These are phyloP conservation scores for Daldinia decipiens DNA, from an alignment of 495 filamentous ascomycete species.

Conservation along the genomic window DNA sequence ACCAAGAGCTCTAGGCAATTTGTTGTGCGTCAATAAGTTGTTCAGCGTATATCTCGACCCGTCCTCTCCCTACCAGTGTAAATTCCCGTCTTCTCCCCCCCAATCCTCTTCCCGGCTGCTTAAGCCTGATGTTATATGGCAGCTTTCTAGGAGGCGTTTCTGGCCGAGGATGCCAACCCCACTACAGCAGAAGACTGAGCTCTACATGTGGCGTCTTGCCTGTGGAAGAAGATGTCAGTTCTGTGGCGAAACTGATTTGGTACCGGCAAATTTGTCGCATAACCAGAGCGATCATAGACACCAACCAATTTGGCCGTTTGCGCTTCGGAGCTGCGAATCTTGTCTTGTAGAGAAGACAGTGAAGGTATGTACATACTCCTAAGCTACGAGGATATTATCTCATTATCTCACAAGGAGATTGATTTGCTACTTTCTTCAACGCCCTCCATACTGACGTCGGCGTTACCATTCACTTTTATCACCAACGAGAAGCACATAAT, in stretches of 20 bases:
- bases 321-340: slow-evolving; percentile 65
- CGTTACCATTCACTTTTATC: slow-evolving; percentile 71
- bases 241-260: slow-evolving; percentile 55
- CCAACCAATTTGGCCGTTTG: slow-evolving; percentile 72
- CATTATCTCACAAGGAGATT: slow-evolving; percentile 63
- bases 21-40: slow-evolving; percentile 62
- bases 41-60: slow-evolving; percentile 65
- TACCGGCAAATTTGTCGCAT: slow-evolving; percentile 54
- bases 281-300: slow-evolving; percentile 65
- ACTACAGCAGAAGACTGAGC: slow-evolving; percentile 63
- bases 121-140: slow-evolving; percentile 68
- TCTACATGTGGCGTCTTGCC: slow-evolving; percentile 71
- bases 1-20: slow-evolving; percentile 59
- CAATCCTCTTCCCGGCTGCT: slow-evolving; percentile 41
- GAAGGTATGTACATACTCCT: slow-evolving; percentile 63
- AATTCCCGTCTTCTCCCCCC: slow-evolving; percentile 38
- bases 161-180: slow-evolving; percentile 67
- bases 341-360: slow-evolving; percentile 67
- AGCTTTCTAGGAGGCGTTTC: slow-evolving; percentile 64
- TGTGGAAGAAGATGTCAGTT: slow-evolving; percentile 65
- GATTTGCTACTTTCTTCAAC: slow-evolving; percentile 68
- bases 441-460: slow-evolving; percentile 66
- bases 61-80: slow-evolving; percentile 45
- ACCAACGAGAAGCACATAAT: slow-evolving; percentile 67
- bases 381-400: slow-evolving; percentile 14